Evolutionary conservation across 1,139 yeast genomes (phyloP).

Genomic region (Yamadazyma membranifaciens): DNA sequence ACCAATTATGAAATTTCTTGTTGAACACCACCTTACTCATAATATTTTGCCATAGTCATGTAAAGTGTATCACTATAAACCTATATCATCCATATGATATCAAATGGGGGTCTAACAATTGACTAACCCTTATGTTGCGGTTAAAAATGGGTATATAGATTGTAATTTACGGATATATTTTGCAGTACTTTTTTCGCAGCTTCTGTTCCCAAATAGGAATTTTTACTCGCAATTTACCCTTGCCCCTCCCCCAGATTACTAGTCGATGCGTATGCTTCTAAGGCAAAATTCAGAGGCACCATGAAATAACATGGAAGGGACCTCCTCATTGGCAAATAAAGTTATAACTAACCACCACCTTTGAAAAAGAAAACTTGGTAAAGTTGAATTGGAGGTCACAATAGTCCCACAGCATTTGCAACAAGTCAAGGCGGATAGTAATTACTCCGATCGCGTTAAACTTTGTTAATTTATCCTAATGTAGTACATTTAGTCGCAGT

Average conservation of each 20-base stretch:
- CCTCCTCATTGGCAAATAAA: no score
- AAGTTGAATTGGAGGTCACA: no score
- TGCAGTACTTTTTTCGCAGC: neutral
- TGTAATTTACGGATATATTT: neutral
- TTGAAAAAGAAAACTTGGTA: no score
- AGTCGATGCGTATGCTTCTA: neutral
- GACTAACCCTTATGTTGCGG: neutral
- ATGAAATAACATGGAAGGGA: no score
- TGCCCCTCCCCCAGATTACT: slow-evolving; percentile 1
- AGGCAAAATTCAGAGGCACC: no score
- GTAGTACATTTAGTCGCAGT: neutral
- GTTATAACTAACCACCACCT: no score
- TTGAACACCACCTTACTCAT: neutral
- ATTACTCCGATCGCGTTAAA: neutral
- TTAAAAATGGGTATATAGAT: neutral
- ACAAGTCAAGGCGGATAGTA: no score
- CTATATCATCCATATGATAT: neutral
- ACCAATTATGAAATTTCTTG: slow-evolving; percentile 12
- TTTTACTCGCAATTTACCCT: neutral
- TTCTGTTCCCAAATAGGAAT: neutral
- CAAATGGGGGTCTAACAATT: no score
- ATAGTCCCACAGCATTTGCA: no score
- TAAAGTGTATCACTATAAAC: neutral
- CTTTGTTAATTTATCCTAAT: no score
- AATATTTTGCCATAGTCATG: no score